Base-by-base conservation (phyloP, 2,329 filamentous ascomycete genomes). In the Apiospora saccharicola region DNA sequence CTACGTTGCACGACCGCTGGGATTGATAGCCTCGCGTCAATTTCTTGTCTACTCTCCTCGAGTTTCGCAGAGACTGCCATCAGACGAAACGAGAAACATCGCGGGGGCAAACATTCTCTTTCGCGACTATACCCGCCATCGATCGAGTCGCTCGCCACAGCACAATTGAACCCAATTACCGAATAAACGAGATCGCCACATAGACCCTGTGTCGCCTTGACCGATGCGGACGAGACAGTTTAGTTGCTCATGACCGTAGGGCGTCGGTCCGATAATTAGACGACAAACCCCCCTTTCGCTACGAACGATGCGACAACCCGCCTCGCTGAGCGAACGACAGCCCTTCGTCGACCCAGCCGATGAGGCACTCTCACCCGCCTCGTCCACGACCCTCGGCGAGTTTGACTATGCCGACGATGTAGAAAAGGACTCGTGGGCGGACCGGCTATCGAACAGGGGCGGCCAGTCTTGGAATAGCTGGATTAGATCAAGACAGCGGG, bases 401-500 rank as follows among this genome's bases (percentile, higher is more conserved):
- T 47, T 57, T 2, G 47, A 70, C 22, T 51, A 46, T 22, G 16
- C 12, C 34, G 68, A 51, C 19, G 47, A 70, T 22, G 46, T 70
- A 12, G 68, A 70, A 34, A 41, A 26, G 30, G 47, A 47, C 34
- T 10, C 19, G 30, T 57, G 49, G 19, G 37, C 12, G 37, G 46
- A 10, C 22, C 30, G 49, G 43, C 57, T 64, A 8, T n/a, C 57
- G 4, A 16, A 26, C 6, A 34, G 30, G 5, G 57, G 57, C 22
- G 57, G 57, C 19, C 57, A 64, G 57, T 24, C 57, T 30, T 64
- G 57, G 57, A 64, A 30, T 12, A 64, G 72, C 3, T 75, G 74
- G 75, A 72, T 72, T 61, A 64, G 72, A 43, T 71, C 76, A 47
- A 71, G 74, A 16, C 73, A 72, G 24, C 75, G 75, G 46, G 73